These are phyloP conservation scores for Trametes versicolor DNA, from an alignment of 1,284 basidiomycete genomes.

Conservation along the genomic window DNA sequence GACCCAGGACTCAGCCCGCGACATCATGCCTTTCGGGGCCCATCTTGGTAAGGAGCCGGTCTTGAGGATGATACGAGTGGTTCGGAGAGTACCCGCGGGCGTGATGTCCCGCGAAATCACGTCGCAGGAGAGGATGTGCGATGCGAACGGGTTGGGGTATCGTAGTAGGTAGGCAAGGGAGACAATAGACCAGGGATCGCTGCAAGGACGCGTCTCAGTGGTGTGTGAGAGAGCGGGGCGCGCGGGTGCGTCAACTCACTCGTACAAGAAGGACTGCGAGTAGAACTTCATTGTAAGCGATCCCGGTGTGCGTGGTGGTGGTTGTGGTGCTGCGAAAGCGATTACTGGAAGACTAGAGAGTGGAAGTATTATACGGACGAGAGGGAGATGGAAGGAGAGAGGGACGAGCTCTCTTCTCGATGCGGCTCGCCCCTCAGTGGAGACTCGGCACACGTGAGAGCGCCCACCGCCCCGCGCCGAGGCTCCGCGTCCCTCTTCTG, in stretches of 20 bases:
- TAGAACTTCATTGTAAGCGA: constrained; percentile 80
- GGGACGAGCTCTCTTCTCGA: constrained; percentile 23
- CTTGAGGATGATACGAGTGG: constrained; percentile 93
- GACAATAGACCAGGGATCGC: constrained; percentile 92
- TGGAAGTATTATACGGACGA: constrained; percentile 22
- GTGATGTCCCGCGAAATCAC: constrained; percentile 87
- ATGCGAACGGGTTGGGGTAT: constrained; percentile 96
- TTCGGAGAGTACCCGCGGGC: constrained; percentile 80
- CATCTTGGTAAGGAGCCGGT: constrained; percentile 90
- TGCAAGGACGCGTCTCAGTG: constrained; percentile 43
- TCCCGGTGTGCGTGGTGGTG: constrained; percentile 38
- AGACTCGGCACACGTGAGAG: constrained; percentile 24
- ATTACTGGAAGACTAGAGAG: constrained; percentile 22
- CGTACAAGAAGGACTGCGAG: constrained; percentile 82
- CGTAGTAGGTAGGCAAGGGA: constrained; percentile 94
- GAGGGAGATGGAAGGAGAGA: constrained; percentile 16
- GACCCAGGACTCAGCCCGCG: constrained; percentile 85
- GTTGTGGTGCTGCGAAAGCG: constrained; percentile 11
- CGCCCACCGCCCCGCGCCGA: constrained; percentile 12
- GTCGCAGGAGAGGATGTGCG: constrained; percentile 95
- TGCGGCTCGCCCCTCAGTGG: constrained; percentile 29
- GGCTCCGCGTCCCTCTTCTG: not conserved
- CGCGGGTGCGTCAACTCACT: constrained; percentile 57
- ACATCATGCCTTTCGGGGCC: constrained; percentile 85
- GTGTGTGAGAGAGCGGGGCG: constrained; percentile 21